A percentile compares a stretch with the other conserved stretches of the same genome.
phyloP scores from a whole-genome alignment of 257 asterid genomes.

The Scutellaria minor region DNA sequence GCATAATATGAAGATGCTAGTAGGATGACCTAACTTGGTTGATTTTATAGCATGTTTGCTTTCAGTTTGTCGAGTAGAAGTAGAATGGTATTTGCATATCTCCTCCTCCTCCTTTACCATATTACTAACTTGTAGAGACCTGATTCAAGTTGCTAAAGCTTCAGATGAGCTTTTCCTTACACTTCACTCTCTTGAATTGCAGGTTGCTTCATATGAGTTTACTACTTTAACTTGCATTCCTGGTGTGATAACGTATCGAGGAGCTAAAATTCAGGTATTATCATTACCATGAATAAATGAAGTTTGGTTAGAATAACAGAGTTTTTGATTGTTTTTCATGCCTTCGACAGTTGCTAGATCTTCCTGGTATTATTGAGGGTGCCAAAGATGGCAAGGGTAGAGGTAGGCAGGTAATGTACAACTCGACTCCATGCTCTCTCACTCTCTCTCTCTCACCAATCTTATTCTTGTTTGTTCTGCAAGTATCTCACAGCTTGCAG shows the following conservation, averaged over 20 bases:
- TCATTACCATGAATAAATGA: slow-evolving; percentile 10
- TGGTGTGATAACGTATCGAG: slow-evolving; percentile 93
- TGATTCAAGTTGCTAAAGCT: slow-evolving; percentile 29
- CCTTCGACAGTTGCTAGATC: slow-evolving; percentile 80
- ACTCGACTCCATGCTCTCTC: neutral
- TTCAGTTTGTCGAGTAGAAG: neutral
- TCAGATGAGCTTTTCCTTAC: slow-evolving; percentile 10
- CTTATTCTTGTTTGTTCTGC: neutral
- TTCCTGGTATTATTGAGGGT: slow-evolving; percentile 99
- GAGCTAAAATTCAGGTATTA: slow-evolving; percentile 95
- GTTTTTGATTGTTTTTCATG: slow-evolving; percentile 27
- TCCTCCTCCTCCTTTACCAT: slow-evolving; percentile 1
- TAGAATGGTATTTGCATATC: neutral
- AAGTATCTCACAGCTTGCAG: slow-evolving; percentile 15
- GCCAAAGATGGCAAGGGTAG: slow-evolving; percentile 99
- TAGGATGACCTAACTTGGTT: slow-evolving; percentile 6
- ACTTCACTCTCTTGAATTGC: slow-evolving; percentile 39
- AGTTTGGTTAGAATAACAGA: slow-evolving; percentile 4
- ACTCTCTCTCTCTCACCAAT: neutral
- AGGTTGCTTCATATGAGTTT: slow-evolving; percentile 99
- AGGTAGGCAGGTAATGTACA: slow-evolving; percentile 91
- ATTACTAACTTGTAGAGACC: neutral
- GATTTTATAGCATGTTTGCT: neutral
- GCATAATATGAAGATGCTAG: neutral
- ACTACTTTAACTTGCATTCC: slow-evolving; percentile 99